Evolutionary conservation across 1,139 yeast species (phyloP), one percentile per base, ranked within the genome.

Genomic region (Hemisphaericaspora xylanilytica): DNA sequence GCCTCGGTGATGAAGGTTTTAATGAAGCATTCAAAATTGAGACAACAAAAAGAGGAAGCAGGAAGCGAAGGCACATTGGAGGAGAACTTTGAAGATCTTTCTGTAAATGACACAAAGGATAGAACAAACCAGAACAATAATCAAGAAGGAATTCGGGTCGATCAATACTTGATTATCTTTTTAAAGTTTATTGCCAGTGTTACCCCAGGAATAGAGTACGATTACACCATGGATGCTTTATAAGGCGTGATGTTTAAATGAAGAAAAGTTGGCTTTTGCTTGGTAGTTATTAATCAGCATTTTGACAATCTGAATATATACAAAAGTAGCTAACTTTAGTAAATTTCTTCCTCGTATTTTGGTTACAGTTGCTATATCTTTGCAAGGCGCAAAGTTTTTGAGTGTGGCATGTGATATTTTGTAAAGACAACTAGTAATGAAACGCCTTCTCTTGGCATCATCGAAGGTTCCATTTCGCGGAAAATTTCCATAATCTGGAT

Each of bases 181-280:
- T 73, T 92, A 53, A 94, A 94, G 62, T 92, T 92, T 54, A 90
- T 92, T 41, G 87, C 97, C 11, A 87, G 97, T 65, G 97, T 94
- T 11, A 90, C 96, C 2, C 99, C 99, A 0, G 96, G 97, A 10
- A 89, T 92, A 41, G 96, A 90, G 61, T 94, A 90, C 61, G 98
- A 92, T 55, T 89, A 89, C 59, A 90, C 97, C 28, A 92, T 90
- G 96, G 90, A 88, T 58, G 92, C 88, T 3, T 70, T 83, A 54
- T 81, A 59, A 59, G 10, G 13, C 5, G 5, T 4, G 5, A 4
- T 9, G 13, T 12, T 5, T 5, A 6, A 13, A 27, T 20, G 7
- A 16, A 28, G 31, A 15, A 28, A 28, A 28, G 11, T 10, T 6
- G 11, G 9, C 14, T 11, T 27, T 12, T 7, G 15, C 16, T 28